phyloP scores from a whole-genome alignment of 768 basidiomycete genomes.

The Trametes sanguinea region DNA sequence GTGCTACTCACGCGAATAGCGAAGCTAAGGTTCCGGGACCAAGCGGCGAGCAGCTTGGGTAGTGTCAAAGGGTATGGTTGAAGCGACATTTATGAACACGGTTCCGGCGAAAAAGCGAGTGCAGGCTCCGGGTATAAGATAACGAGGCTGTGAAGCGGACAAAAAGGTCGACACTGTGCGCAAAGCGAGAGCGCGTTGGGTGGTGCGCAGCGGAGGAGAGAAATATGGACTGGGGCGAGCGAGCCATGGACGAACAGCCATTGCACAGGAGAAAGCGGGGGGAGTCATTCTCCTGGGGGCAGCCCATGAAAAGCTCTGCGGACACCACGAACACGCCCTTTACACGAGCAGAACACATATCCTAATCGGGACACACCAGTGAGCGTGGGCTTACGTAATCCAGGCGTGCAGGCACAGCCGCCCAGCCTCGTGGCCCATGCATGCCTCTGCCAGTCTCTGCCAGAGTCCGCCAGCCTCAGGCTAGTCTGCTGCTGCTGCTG shows the following conservation, averaged over 20 bases:
- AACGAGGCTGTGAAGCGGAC: slow-evolving; percentile 8
- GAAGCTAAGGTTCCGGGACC: slow-evolving; percentile 23
- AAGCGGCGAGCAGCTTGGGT: slow-evolving; percentile 1
- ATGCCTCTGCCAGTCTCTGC: no score
- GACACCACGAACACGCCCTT: slow-evolving; percentile 32
- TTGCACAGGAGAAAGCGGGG: slow-evolving; percentile 28
- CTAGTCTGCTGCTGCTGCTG: no score
- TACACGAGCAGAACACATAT: slow-evolving; percentile 27
- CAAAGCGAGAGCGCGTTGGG: background rate
- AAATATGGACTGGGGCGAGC: slow-evolving; percentile 16
- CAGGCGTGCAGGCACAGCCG: slow-evolving; percentile 5
- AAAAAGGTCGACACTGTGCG: background rate
- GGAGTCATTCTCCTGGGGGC: slow-evolving; percentile 27
- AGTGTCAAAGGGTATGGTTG: slow-evolving; percentile 20
- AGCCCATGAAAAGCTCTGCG: slow-evolving; percentile 30
- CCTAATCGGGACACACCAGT: slow-evolving; percentile 4
- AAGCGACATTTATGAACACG: slow-evolving; percentile 6
- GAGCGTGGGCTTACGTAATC: slow-evolving; percentile 14
- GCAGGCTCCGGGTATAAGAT: slow-evolving; percentile 8
- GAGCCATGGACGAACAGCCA: slow-evolving; percentile 24
- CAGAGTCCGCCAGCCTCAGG: no score
- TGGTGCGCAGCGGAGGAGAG: slow-evolving; percentile 5
- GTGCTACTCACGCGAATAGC: slow-evolving; percentile 29
- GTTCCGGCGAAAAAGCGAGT: slow-evolving; percentile 12
- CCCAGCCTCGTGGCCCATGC: background rate